Evolutionary conservation across 2,329 filamentous ascomycete species (phyloP).

Genomic region (Phialophora macrospora): DNA sequence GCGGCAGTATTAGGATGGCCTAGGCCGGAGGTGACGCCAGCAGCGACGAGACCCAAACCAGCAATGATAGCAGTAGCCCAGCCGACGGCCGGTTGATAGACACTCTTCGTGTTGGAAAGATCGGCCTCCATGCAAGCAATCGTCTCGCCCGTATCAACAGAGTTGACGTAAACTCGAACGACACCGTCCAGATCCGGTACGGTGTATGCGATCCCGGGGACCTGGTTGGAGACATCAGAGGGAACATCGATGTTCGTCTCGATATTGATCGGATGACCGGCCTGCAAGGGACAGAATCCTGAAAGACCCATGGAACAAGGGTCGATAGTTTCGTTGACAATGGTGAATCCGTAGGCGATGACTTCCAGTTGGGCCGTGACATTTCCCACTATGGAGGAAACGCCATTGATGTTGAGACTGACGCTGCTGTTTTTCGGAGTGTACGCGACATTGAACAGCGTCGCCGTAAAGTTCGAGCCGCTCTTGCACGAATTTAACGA

Average conservation of each 20-base stretch:
- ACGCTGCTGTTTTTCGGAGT: slow-evolving; percentile 70
- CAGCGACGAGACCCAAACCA: slow-evolving; percentile 79
- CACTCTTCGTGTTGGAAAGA: slow-evolving; percentile 89
- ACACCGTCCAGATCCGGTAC: slow-evolving; percentile 90
- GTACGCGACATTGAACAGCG: slow-evolving; percentile 80
- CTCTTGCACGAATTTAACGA: slow-evolving; percentile 84
- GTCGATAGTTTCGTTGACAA: slow-evolving; percentile 70
- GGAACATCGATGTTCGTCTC: slow-evolving; percentile 70
- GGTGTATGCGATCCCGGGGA: slow-evolving; percentile 85
- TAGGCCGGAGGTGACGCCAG: slow-evolving; percentile 84
- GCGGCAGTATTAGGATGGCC: slow-evolving; percentile 93
- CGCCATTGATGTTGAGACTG: slow-evolving; percentile 75
- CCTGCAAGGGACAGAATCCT: slow-evolving; percentile 88
- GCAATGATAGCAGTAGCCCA: slow-evolving; percentile 90
- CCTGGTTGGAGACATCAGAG: slow-evolving; percentile 61
- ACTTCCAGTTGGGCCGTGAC: slow-evolving; percentile 77
- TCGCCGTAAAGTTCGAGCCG: slow-evolving; percentile 84
- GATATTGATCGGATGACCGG: slow-evolving; percentile 74
- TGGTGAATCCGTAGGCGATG: slow-evolving; percentile 79
- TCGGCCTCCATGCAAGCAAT: slow-evolving; percentile 87
- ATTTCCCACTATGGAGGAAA: slow-evolving; percentile 81
- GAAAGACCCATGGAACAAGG: slow-evolving; percentile 72
- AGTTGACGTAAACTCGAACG: slow-evolving; percentile 80
- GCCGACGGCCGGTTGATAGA: slow-evolving; percentile 84
- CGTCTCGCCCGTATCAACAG: slow-evolving; percentile 64